phyloP scores from a whole-genome alignment of 2,329 filamentous ascomycete genomes.

The Aspergillus sp. region DNA sequence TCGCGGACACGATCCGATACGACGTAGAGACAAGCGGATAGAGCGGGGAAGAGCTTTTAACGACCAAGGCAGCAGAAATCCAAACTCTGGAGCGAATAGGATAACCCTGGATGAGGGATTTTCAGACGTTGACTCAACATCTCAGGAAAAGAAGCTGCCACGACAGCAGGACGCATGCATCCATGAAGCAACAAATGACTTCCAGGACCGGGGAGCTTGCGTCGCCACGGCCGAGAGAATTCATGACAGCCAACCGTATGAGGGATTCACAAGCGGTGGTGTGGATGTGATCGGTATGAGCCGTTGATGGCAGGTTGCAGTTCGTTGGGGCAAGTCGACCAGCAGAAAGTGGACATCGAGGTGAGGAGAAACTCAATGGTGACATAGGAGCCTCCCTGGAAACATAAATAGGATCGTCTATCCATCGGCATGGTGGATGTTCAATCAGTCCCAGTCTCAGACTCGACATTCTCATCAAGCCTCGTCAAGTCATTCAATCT shows the following conservation, averaged over 20 bases:
- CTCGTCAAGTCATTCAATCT: slow-evolving; percentile 14
- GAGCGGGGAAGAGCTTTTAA: slow-evolving; percentile 21
- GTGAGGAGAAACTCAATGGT: slow-evolving; percentile 13
- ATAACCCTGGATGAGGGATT: slow-evolving; percentile 27
- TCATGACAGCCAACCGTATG: slow-evolving; percentile 26
- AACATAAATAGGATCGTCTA: slow-evolving; percentile 33
- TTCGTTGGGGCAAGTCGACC: slow-evolving; percentile 24
- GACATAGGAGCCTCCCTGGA: slow-evolving; percentile 19
- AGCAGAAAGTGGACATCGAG: slow-evolving; percentile 17
- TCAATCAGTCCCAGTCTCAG: slow-evolving; percentile 25
- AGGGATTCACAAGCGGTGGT: slow-evolving; percentile 17
- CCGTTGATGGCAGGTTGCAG: slow-evolving; percentile 26
- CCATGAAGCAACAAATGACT: slow-evolving; percentile 26
- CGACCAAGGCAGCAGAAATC: slow-evolving; percentile 22
- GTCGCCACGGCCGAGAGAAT: slow-evolving; percentile 25
- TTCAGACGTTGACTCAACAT: slow-evolving; percentile 21
- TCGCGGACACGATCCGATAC: slow-evolving; percentile 17
- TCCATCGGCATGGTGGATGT: slow-evolving; percentile 13
- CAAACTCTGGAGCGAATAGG: slow-evolving; percentile 14
- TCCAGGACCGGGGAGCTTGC: slow-evolving; percentile 23
- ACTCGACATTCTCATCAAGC: slow-evolving; percentile 13
- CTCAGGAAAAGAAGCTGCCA: slow-evolving; percentile 25
- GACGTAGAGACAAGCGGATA: slow-evolving; percentile 19
- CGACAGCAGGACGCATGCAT: slow-evolving; percentile 31
- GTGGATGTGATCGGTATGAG: slow-evolving; percentile 20